Evolutionary conservation across 192 early-diverging fungal species (phyloP).

Genomic region (Linnemannia hyalina): DNA sequence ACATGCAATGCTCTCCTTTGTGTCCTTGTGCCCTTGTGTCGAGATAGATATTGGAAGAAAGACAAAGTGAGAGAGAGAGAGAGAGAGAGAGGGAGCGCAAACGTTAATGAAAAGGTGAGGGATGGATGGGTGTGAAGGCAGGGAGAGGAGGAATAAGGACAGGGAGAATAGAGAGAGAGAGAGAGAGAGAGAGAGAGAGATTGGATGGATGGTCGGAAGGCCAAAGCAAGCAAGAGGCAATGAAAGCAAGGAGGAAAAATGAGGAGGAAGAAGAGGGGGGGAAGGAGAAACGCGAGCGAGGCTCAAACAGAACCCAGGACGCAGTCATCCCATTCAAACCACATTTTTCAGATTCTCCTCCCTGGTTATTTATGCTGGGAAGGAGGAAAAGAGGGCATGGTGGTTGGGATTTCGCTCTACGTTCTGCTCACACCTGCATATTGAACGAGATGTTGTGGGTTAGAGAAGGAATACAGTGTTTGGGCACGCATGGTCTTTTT

Average conservation of each 20-base stretch:
- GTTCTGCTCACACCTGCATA: no score
- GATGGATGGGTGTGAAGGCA: not conserved
- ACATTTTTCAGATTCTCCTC: not conserved
- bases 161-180: no score
- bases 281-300: slow-evolving; percentile 3
- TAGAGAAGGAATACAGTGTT: not conserved
- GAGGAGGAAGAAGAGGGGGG: not conserved
- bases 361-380: not conserved
- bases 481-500: not conserved
- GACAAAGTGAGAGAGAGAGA: not conserved
- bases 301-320: not conserved
- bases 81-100: not conserved
- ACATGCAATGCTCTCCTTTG: not conserved
- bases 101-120: not conserved
- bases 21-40: not conserved
- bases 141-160: not conserved
- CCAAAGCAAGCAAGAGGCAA: not conserved
- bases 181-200: no score
- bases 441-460: not conserved
- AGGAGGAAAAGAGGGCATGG: not conserved
- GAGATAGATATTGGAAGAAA: not conserved
- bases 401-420: no score
- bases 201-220: no score
- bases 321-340: not conserved
- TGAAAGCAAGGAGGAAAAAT: no score